A percentile compares a stretch with the other conserved stretches of the same genome.
Conservation (phyloP, 805 yeast species). For the Candida ortonii region DNA sequence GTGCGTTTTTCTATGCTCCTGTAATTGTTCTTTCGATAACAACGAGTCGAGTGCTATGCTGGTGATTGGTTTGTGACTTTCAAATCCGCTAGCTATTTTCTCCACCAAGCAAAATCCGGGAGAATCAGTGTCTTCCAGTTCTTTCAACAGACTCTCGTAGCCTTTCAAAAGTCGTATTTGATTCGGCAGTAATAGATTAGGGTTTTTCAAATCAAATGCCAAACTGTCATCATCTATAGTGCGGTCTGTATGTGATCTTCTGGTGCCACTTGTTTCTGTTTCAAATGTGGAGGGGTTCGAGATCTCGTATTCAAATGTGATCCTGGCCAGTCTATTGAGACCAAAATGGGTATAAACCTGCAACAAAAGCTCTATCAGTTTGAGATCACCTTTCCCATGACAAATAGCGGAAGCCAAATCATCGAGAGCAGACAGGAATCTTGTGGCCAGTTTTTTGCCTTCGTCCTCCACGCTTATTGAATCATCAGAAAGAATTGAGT, state of each 20-base stretch:
- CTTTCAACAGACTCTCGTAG: slow-evolving; percentile 22
- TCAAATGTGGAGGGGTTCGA: slow-evolving; percentile 32
- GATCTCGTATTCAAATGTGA: slow-evolving; percentile 57
- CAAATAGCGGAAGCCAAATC: slow-evolving; percentile 64
- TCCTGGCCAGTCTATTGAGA: slow-evolving; percentile 48
- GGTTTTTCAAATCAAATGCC: slow-evolving; percentile 20
- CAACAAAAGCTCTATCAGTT: slow-evolving; percentile 47
- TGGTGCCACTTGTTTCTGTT: slow-evolving; percentile 36
- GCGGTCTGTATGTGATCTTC: no score
- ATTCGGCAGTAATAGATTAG: slow-evolving; percentile 31
- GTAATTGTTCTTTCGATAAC: slow-evolving; percentile 15
- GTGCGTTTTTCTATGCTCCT: slow-evolving; percentile 25
- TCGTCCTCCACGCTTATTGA: slow-evolving; percentile 31
- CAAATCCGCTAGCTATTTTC: slow-evolving; percentile 4
- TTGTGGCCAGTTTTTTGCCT: slow-evolving; percentile 17
- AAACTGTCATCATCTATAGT: slow-evolving; percentile 24
- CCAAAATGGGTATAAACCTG: slow-evolving; percentile 51
- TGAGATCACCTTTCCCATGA: slow-evolving; percentile 65
- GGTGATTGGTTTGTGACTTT: slow-evolving; percentile 2
- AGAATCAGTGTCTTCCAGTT: slow-evolving; percentile 16
- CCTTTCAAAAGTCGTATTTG: slow-evolving; percentile 21
- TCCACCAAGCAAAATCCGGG: slow-evolving; percentile 9
- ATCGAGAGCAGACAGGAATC: slow-evolving; percentile 39
- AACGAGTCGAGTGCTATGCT: slow-evolving; percentile 15
- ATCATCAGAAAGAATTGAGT: no score